Evolutionary conservation across 306 rosid genomes (phyloP).

Genomic region (Leucaena leucocephala): DNA sequence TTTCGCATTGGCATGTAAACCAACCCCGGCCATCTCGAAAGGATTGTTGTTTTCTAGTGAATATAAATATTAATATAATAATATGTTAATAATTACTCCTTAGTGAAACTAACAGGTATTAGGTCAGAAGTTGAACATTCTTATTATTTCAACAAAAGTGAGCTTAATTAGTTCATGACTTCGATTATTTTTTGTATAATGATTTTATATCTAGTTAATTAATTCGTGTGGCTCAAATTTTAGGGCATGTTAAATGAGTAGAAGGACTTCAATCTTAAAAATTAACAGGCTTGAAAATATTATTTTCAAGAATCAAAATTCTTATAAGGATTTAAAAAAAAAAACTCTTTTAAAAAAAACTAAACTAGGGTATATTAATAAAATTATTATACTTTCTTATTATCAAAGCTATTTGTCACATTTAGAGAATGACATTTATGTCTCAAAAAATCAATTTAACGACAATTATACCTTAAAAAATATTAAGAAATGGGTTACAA

Average conservation of each 20-base stretch:
- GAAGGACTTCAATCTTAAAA: neutral
- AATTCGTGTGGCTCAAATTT: conserved; percentile 12
- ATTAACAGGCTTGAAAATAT: no score
- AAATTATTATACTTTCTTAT: no score
- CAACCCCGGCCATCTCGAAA: neutral
- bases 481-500: no score
- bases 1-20: neutral
- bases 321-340: no score
- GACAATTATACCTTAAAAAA: no score
- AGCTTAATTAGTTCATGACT: neutral
- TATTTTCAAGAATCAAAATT: no score
- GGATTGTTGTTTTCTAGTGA: neutral
- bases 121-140: neutral
- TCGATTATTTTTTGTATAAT: neutral
- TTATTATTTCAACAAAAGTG: neutral
- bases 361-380: no score
- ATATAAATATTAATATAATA: neutral
- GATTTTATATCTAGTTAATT: neutral
- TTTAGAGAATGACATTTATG: no score
- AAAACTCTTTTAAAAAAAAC: no score
- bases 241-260: neutral
- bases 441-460: no score
- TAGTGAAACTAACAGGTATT: neutral
- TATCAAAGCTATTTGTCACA: no score
- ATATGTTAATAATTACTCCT: neutral